Conservation (phyloP, 2,329 filamentous ascomycete species). For the Penicillium occitanis region DNA sequence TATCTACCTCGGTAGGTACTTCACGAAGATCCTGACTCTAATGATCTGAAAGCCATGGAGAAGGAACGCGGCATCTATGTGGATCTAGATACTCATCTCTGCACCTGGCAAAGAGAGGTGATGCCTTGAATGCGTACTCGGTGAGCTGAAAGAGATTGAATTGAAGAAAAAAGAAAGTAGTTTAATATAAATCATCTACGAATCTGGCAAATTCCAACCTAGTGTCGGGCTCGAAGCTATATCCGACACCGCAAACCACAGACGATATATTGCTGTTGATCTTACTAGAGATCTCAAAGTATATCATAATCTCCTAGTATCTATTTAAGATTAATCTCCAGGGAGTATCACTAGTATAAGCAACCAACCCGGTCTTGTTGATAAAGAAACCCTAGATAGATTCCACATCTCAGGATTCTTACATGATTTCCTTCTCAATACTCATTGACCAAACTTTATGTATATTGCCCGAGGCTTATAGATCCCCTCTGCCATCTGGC, state of each 20-base stretch:
- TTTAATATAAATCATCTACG: not conserved
- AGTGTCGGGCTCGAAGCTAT: not conserved
- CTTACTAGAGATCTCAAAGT: not conserved
- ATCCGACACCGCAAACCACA: not conserved
- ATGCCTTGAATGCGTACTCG: slow-evolving; percentile 2
- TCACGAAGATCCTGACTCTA: not conserved
- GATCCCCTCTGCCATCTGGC: not conserved
- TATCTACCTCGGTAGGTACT: slow-evolving; percentile 1
- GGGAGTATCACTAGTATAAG: not conserved
- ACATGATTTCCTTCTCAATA: not conserved
- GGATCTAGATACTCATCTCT: slow-evolving; percentile 6
- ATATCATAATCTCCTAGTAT: not conserved
- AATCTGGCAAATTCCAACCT: slow-evolving; percentile 1
- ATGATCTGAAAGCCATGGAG: slow-evolving; percentile 1
- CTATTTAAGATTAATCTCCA: not conserved
- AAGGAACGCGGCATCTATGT: not conserved
- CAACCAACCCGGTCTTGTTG: not conserved
- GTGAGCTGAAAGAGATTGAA: not conserved
- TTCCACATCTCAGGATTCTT: not conserved
- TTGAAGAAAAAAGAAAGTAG: not conserved
- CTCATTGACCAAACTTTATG: not conserved
- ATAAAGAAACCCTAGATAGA: not conserved
- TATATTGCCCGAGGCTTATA: not conserved
- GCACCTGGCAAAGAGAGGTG: slow-evolving; percentile 5
- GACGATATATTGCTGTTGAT: not conserved